These are phyloP conservation scores for Areca catechu DNA, from an alignment of 176 grass and related monocot genomes.

Conservation along the genomic window DNA sequence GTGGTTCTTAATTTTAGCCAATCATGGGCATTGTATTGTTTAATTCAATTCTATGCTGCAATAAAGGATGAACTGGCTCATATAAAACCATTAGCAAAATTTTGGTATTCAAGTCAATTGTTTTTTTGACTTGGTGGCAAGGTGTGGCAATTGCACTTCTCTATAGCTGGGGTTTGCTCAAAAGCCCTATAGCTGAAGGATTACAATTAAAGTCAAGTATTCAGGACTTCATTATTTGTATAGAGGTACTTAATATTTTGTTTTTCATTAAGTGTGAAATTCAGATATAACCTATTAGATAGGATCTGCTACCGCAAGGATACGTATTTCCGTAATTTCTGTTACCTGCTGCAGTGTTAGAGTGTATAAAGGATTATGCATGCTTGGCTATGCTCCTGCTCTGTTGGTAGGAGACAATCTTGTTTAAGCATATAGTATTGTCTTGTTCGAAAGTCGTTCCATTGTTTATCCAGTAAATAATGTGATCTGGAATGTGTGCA, in stretches of 20 bases:
- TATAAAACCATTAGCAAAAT: slow-evolving; percentile 92
- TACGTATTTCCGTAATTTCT: too few species aligned
- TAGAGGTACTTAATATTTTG: slow-evolving; percentile 63
- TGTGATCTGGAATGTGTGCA: too few species aligned
- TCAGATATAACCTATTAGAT: slow-evolving; percentile 8
- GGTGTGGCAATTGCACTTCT: slow-evolving; percentile 74
- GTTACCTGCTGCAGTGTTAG: too few species aligned
- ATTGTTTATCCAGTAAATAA: too few species aligned
- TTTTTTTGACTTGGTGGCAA: slow-evolving; percentile 99
- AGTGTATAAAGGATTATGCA: too few species aligned
- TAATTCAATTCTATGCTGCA: slow-evolving; percentile 83
- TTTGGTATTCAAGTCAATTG: slow-evolving; percentile 92
- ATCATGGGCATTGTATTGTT: slow-evolving; percentile 93
- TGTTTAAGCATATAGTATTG: too few species aligned
- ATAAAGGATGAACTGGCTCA: slow-evolving; percentile 88
- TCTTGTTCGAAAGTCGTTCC: too few species aligned
- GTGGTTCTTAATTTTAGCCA: slow-evolving; percentile 93
- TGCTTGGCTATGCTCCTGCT: too few species aligned
- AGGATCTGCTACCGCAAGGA: too few species aligned
- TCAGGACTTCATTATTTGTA: slow-evolving; percentile 96
- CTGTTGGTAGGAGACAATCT: too few species aligned
- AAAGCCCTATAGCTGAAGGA: slow-evolving; percentile 67
- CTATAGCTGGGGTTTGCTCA: slow-evolving; percentile 66
- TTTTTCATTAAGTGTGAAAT: slow-evolving; percentile 14
- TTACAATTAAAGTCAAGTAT: slow-evolving; percentile 93